Conservation (phyloP, 2,329 filamentous ascomycete genomes). For the Ceratocystis cacaofunesta region DNA sequence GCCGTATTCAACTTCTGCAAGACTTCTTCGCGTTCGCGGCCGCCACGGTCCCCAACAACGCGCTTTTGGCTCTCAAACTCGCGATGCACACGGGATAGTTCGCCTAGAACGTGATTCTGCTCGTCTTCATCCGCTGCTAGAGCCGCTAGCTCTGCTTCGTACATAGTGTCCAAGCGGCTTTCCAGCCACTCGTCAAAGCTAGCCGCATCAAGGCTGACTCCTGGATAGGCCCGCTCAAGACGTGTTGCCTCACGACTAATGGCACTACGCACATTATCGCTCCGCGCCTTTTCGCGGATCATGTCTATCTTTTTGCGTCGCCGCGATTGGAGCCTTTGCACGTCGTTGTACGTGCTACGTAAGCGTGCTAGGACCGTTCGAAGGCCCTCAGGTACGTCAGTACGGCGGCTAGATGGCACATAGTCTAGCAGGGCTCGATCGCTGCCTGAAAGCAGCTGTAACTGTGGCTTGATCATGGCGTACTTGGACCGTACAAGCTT, state of each 20-base stretch:
- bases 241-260: conserved; percentile 71
- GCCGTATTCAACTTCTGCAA: conserved; percentile 80
- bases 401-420: conserved; percentile 70
- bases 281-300: conserved; percentile 61
- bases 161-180: conserved; percentile 55
- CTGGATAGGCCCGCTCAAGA: conserved; percentile 72
- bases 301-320: conserved; percentile 66
- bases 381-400: conserved; percentile 64
- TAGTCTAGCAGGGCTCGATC: conserved; percentile 74
- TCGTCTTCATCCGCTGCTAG: conserved; percentile 58
- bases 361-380: conserved; percentile 66
- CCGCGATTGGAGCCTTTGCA: conserved; percentile 66
- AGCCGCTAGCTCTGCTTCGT: conserved; percentile 61
- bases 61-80: conserved; percentile 61
- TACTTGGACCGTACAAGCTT: conserved; percentile 61
- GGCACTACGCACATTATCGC: conserved; percentile 77
- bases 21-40: conserved; percentile 66
- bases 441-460: conserved; percentile 62
- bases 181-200: conserved; percentile 92
- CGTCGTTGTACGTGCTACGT: conserved; percentile 69
- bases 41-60: conserved; percentile 43
- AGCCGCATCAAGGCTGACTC: conserved; percentile 68
- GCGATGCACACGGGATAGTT: conserved; percentile 60
- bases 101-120: conserved; percentile 55
- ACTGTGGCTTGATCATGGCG: conserved; percentile 55